phyloP scores from a whole-genome alignment of 1,284 basidiomycete species.

The Phlebopus sp. region DNA sequence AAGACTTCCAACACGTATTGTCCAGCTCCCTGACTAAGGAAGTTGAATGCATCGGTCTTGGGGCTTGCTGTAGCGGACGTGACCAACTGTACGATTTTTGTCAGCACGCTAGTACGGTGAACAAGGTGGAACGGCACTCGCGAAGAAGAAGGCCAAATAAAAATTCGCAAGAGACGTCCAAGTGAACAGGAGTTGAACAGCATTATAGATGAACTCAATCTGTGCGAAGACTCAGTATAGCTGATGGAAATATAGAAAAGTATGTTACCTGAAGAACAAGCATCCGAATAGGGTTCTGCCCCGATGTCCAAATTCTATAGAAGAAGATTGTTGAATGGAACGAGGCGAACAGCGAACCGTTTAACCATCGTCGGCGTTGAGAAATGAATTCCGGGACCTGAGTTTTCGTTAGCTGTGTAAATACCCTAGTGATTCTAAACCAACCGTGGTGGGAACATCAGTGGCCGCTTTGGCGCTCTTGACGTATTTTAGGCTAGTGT shows the following conservation, averaged over 20 bases:
- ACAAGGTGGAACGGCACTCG: constrained; percentile 34
- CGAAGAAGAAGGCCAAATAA: constrained; percentile 82
- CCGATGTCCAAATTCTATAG: constrained; percentile 87
- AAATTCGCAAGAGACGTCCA: constrained; percentile 83
- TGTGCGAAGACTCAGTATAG: constrained; percentile 24
- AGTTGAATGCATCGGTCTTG: constrained; percentile 72
- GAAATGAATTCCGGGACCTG: constrained; percentile 86
- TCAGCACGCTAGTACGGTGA: constrained; percentile 10
- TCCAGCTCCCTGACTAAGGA: constrained; percentile 70
- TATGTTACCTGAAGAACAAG: constrained; percentile 62
- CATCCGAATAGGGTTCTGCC: constrained; percentile 84
- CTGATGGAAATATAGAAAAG: not conserved
- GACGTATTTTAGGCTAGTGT: constrained; percentile 76
- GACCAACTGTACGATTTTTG: constrained; percentile 50
- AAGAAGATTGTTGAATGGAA: constrained; percentile 85
- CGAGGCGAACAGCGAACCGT: constrained; percentile 84
- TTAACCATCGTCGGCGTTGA: constrained; percentile 88
- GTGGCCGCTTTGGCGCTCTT: constrained; percentile 89
- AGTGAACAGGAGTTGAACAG: constrained; percentile 76
- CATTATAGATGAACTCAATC: constrained; percentile 83
- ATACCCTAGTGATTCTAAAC: constrained; percentile 5
- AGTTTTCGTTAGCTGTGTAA: not conserved
- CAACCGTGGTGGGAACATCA: constrained; percentile 77
- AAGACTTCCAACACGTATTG: constrained; percentile 77
- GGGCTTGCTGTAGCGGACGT: constrained; percentile 65